Base-by-base conservation (phyloP, 2,329 filamentous ascomycete genomes). In the Juglanconis juglandina region DNA sequence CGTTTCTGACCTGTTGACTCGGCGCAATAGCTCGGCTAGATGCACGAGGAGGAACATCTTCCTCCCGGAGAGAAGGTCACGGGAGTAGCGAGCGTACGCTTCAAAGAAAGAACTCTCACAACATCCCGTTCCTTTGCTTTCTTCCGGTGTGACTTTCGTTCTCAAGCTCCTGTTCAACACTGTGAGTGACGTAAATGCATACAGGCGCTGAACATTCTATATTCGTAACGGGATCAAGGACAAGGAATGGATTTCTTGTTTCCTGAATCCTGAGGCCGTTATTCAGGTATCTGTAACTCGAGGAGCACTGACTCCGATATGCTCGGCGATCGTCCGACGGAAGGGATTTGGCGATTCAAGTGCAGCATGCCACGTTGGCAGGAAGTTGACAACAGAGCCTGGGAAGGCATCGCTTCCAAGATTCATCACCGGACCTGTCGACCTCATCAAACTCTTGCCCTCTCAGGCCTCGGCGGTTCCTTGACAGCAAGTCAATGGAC, bases 291-390 rank as follows among this genome's bases (percentile, higher is more conserved):
- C 49, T 60, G 49, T 48, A 57, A 60, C 53, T 41, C 48, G 53
- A 44, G 53, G 24, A 49, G 30, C 56, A 48, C 30, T 59, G 48
- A 55, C 60, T 52, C 53, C 35, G 37, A 33, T 34, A 30, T n/a
- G 13, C 30, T 47, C 60, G 60, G 60, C 35, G 51, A 60, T 44
- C 53, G 60, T 62, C 60, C 60, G 60, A 56, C 34, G 13, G 53
- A 56, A 50, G 48, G 17, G 53, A 42, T 62, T 35, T 48, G 44
- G 53, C 60, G 49, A 53, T 44, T 56, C 48, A n/a, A 60, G 54
- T 39, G 14, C 6, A 33, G 24, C 5, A n/a, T 49, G 53, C 53
- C 33, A 56, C 53, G 34, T 32, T 37, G 44, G 46, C 46, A 48
- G 8, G 7, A 32, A 32, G 24, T 24, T 14, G 10, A 39, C 32